Percentiles rank a stretch among this genome's conserved stretches.
phyloP scores from a whole-genome alignment of 495 filamentous ascomycete genomes.

The Penicillium daleae region DNA sequence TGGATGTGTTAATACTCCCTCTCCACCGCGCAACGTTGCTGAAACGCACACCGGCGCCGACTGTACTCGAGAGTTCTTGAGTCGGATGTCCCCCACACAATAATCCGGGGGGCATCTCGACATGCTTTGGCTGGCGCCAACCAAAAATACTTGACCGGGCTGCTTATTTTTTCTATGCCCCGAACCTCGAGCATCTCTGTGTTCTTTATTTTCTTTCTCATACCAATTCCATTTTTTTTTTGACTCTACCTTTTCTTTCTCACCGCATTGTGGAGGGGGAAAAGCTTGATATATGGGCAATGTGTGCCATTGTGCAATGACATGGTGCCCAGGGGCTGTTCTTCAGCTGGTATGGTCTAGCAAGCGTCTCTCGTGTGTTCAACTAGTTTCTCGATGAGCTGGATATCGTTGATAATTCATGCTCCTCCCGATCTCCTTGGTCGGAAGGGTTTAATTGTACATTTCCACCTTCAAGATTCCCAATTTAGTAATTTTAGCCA shows the following conservation, averaged over 20 bases:
- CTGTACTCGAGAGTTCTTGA: constrained; percentile 1
- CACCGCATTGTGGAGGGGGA: not conserved
- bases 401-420: not conserved
- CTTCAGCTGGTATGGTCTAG: not conserved
- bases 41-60: constrained; percentile 4
- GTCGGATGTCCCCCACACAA: not conserved
- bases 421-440: not conserved
- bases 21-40: constrained; percentile 1
- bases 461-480: not conserved
- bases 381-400: not conserved
- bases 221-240: constrained; percentile 12
- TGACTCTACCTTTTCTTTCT: not conserved
- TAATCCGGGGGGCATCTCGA: not conserved
- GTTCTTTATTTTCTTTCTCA: constrained; percentile 8
- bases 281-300: not conserved
- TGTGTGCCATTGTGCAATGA: not conserved
- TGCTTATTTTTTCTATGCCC: constrained; percentile 9
- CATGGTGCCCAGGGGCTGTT: not conserved
- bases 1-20: not conserved
- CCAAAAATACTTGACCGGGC: constrained; percentile 4
- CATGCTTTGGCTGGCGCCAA: constrained; percentile 6
- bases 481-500: not conserved
- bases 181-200: constrained; percentile 4
- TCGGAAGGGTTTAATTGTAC: not conserved
- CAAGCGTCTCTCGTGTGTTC: not conserved